Evolutionary conservation across 768 basidiomycete genomes (phyloP).

Genomic region (Boletus rufocinnamomeus): DNA sequence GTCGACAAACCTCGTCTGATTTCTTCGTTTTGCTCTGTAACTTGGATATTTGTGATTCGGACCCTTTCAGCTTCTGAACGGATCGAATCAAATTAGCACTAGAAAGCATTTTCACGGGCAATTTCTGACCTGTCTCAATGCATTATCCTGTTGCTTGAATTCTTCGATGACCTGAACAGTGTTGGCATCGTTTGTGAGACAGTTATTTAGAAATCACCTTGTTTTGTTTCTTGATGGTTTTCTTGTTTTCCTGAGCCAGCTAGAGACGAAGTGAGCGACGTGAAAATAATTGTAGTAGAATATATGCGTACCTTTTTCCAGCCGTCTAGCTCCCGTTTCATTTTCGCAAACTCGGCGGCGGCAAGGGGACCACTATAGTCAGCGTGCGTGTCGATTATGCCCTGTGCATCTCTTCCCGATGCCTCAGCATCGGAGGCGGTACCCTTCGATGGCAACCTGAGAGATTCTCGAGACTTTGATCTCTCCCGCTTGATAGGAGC

Average conservation of each 20-base stretch:
- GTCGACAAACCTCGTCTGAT: conserved; percentile 54
- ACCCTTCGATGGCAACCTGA: conserved; percentile 25
- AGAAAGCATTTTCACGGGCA: background rate
- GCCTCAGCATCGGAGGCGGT: conserved; percentile 32
- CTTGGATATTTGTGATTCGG: conserved; percentile 45
- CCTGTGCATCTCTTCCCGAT: conserved; percentile 25
- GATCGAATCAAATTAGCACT: conserved; percentile 4
- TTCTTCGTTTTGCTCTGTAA: conserved; percentile 50
- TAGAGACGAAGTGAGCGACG: conserved; percentile 17
- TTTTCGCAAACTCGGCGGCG: conserved; percentile 50
- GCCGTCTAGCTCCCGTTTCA: conserved; percentile 58
- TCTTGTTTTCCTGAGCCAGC: conserved; percentile 49
- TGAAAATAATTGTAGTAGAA: background rate
- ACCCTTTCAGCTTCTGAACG: conserved; percentile 46
- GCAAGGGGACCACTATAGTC: conserved; percentile 41
- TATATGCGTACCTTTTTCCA: conserved; percentile 46
- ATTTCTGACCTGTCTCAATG: conserved; percentile 40
- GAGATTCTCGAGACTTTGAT: conserved; percentile 40
- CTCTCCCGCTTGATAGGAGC: conserved; percentile 32
- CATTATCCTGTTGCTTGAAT: conserved; percentile 44
- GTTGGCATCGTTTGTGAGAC: conserved; percentile 4
- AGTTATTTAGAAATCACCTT: conserved; percentile 45
- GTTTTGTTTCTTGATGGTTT: conserved; percentile 51
- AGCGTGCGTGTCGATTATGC: conserved; percentile 14
- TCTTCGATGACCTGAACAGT: conserved; percentile 52